Evolutionary conservation across 495 filamentous ascomycete species (phyloP).

Genomic region (Hypoxylon lienhwacheense): DNA sequence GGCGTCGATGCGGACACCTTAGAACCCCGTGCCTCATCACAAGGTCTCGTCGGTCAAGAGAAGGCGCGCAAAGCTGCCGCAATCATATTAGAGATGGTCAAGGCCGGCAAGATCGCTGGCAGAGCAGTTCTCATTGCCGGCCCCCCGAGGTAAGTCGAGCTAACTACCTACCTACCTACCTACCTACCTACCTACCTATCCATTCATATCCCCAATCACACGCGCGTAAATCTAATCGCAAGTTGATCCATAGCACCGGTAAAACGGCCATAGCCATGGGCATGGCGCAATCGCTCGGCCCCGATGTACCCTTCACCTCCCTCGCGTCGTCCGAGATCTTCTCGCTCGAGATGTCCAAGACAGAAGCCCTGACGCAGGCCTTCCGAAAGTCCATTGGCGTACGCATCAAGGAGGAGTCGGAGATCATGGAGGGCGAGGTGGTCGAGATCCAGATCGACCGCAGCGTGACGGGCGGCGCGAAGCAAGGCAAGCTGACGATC

Average conservation of each 20-base stretch:
- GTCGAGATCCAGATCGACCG: constrained; percentile 99
- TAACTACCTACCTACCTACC: too few species aligned
- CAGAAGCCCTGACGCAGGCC: constrained; percentile 94
- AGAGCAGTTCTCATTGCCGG: constrained; percentile 94
- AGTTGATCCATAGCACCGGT: constrained; percentile 65
- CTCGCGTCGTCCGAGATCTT: constrained; percentile 95
- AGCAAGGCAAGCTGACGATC: constrained; percentile 98
- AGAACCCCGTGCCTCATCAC: constrained; percentile 80
- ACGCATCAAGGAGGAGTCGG: constrained; percentile 95
- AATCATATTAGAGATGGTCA: constrained; percentile 96
- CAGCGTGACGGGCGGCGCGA: constrained; percentile 92
- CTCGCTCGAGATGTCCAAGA: constrained; percentile 98
- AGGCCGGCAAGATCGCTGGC: constrained; percentile 96
- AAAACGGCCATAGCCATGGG: constrained; percentile 99
- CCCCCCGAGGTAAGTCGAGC: constrained; percentile 66
- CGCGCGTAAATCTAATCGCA: neutral
- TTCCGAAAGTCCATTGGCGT: constrained; percentile 97
- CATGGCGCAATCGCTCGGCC: constrained; percentile 92
- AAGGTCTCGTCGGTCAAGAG: constrained; percentile 96
- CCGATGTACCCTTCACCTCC: constrained; percentile 95
- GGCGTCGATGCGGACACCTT: constrained; percentile 91
- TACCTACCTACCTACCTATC: too few species aligned
- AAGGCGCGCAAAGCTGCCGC: constrained; percentile 95
- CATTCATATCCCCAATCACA: neutral
- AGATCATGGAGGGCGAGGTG: constrained; percentile 98